Conservation (phyloP, 1,284 basidiomycete genomes). For the Salmacisia buchloeana region DNA sequence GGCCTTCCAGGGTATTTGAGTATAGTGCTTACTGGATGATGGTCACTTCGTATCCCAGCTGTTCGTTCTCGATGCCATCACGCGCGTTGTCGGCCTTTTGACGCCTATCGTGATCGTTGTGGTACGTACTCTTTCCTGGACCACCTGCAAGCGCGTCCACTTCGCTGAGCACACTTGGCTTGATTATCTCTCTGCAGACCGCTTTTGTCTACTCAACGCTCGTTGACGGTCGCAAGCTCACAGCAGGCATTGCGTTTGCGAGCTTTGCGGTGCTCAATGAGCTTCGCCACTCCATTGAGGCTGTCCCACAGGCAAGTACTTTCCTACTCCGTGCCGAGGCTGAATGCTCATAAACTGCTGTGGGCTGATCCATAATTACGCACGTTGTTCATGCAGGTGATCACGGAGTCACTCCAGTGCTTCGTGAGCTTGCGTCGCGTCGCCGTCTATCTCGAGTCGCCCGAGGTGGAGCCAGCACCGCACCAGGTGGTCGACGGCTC, state of each 20-base stretch:
- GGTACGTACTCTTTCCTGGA: not conserved
- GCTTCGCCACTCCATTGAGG: constrained; percentile 27
- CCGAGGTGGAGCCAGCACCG: constrained; percentile 64
- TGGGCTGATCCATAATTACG: too few relatives aligned
- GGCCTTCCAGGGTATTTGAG: not conserved
- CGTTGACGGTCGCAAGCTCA: constrained; percentile 23
- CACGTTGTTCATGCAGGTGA: too few relatives aligned
- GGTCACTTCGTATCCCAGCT: too few relatives aligned
- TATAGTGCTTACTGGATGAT: too few relatives aligned
- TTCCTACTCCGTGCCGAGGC: constrained; percentile 42
- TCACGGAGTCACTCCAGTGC: constrained; percentile 53
- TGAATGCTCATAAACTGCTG: too few relatives aligned
- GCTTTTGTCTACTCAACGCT: constrained; percentile 34
- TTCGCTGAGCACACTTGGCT: not conserved
- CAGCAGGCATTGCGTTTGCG: constrained; percentile 28
- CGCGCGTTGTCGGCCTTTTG: constrained; percentile 10
- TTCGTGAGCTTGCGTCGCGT: constrained; percentile 74
- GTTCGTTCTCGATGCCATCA: not conserved
- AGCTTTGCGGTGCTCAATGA: constrained; percentile 33
- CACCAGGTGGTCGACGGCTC: not conserved
- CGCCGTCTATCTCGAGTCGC: constrained; percentile 63
- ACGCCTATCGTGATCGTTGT: constrained; percentile 23
- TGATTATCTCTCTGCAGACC: constrained; percentile 7
- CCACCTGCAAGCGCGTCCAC: not conserved
- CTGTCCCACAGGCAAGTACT: constrained; percentile 28